phyloP scores from a whole-genome alignment of 1,284 basidiomycete species.

The Ceratobasidium sp. region DNA sequence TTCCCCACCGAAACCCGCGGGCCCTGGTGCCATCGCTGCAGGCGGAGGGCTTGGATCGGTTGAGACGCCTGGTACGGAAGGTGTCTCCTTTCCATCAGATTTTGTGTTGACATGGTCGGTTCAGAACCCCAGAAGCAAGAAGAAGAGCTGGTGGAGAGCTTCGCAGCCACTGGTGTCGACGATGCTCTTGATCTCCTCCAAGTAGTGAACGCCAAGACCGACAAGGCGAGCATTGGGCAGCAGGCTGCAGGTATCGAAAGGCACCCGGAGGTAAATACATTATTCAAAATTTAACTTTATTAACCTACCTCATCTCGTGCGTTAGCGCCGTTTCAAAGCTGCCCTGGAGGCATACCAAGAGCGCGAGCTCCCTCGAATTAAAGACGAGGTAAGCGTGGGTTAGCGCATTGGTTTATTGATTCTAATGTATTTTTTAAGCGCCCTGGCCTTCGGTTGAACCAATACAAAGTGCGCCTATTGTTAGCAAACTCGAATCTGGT shows the following conservation, averaged over 20 bases:
- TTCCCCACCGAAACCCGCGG: conserved; percentile 66
- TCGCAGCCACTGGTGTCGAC: conserved; percentile 88
- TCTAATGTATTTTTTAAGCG: conserved; percentile 61
- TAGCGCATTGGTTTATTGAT: conserved; percentile 36
- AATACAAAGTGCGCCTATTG: conserved; percentile 72
- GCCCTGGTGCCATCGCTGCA: conserved; percentile 81
- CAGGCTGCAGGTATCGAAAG: conserved; percentile 88
- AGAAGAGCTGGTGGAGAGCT: conserved; percentile 70
- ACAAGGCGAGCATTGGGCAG: conserved; percentile 87
- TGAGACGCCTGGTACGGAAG: conserved; percentile 12
- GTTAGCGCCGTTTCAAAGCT: conserved; percentile 62
- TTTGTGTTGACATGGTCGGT: conserved; percentile 49
- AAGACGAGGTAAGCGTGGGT: conserved; percentile 68
- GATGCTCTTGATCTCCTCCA: conserved; percentile 91
- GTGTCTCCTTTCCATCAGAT: neutral
- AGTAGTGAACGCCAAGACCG: conserved; percentile 89
- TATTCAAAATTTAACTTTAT: conserved; percentile 43
- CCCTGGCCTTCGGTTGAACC: conserved; percentile 84
- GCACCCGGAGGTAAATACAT: conserved; percentile 86
- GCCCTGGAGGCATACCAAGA: conserved; percentile 95
- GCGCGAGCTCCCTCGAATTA: conserved; percentile 81
- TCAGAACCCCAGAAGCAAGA: conserved; percentile 44
- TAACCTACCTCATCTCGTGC: conserved; percentile 26
- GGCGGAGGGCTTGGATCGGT: conserved; percentile 61
- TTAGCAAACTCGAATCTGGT: conserved; percentile 43